phyloP scores from a whole-genome alignment of 2,329 filamentous ascomycete genomes.

The Nemania sp. region DNA sequence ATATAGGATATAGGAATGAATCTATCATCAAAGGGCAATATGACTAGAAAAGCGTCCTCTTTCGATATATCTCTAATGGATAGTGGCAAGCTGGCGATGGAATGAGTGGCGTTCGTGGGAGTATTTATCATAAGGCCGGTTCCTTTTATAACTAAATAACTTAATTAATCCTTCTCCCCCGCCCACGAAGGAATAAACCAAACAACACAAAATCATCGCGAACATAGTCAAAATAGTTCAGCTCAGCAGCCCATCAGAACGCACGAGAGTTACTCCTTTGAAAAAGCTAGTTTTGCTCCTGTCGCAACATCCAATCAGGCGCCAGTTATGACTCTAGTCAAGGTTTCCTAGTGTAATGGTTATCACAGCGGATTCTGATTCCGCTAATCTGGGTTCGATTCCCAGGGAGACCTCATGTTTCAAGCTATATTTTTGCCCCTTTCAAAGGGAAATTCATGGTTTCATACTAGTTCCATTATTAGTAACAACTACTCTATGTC shows the following conservation, averaged over 20 bases:
- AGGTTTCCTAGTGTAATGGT: conserved; percentile 39
- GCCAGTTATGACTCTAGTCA: background rate
- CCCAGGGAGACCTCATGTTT: conserved; percentile 10
- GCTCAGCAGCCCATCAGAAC: background rate
- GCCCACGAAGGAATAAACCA: background rate
- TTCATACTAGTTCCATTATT: background rate
- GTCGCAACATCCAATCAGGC: background rate
- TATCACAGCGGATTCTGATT: conserved; percentile 40
- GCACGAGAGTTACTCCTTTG: background rate
- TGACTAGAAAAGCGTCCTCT: background rate
- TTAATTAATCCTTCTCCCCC: no score
- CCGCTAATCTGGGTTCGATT: conserved; percentile 40
- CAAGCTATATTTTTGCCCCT: background rate
- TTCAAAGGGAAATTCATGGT: background rate
- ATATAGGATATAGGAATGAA: conserved; percentile 17
- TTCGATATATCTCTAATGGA: no score
- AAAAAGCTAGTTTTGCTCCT: background rate
- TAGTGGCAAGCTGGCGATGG: no score
- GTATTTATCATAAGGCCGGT: background rate
- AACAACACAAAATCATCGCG: background rate
- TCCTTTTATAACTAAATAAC: no score
- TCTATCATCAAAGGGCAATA: background rate
- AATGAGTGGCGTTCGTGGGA: no score
- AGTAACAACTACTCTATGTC: background rate
- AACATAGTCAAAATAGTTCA: background rate